A percentile compares a stretch with the other conserved stretches of the same genome.
Conservation (phyloP, 2,329 filamentous ascomycete genomes). For the Aspergillus niger region DNA sequence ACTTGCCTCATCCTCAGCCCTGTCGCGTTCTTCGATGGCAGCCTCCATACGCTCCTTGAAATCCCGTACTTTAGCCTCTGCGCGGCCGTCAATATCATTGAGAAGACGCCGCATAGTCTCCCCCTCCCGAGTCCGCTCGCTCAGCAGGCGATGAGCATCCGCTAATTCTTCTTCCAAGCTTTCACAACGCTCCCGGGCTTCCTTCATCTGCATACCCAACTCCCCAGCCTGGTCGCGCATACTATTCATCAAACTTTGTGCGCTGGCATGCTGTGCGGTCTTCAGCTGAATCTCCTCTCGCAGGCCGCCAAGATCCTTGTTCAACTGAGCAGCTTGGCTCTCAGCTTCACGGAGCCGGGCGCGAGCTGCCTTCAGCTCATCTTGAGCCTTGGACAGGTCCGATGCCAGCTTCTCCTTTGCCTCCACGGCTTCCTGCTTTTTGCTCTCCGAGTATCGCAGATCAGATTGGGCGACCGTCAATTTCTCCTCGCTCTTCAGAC, state of each 20-base stretch:
- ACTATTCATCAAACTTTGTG: constrained; percentile 81
- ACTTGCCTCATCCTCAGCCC: constrained; percentile 86
- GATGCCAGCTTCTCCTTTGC: constrained; percentile 69
- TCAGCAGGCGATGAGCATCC: constrained; percentile 82
- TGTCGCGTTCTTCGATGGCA: constrained; percentile 90
- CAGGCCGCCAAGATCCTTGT: constrained; percentile 66
- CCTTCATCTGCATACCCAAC: constrained; percentile 86
- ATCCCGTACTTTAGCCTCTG: constrained; percentile 80
- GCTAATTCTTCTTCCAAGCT: constrained; percentile 88
- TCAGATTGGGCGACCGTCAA: constrained; percentile 74
- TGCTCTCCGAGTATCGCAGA: constrained; percentile 73
- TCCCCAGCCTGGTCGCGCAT: constrained; percentile 93
- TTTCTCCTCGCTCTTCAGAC: constrained; percentile 76
- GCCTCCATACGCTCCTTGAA: constrained; percentile 87
- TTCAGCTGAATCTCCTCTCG: constrained; percentile 83
- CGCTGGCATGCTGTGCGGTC: constrained; percentile 79
- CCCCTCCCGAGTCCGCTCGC: constrained; percentile 84
- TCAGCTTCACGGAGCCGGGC: constrained; percentile 72
- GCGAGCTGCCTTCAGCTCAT: constrained; percentile 62
- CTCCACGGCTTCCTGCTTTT: constrained; percentile 76
- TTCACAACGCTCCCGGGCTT: constrained; percentile 78
- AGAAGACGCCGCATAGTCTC: constrained; percentile 93
- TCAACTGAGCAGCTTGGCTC: constrained; percentile 68
- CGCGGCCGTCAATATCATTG: constrained; percentile 79
- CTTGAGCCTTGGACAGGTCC: constrained; percentile 71